Evolutionary conservation across 805 yeast genomes (phyloP), one percentile per base, ranked within the genome.

Genomic region (Wickerhamomyces strasburgensis): DNA sequence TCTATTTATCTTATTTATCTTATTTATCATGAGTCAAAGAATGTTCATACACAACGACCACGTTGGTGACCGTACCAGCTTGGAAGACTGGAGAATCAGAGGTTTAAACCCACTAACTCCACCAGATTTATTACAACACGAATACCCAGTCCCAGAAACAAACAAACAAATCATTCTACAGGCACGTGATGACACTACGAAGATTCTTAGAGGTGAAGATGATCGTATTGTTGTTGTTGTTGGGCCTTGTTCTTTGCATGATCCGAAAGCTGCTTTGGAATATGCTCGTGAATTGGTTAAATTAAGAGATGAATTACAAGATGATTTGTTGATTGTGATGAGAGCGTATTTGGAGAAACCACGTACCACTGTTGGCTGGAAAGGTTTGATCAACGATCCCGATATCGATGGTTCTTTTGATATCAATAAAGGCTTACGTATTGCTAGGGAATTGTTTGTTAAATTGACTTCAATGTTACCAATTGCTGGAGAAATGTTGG

Each of bases 301-400:
- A 37, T 58, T 81, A 26, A 65, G 83, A 29, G 77, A 77, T 39
- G 71, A 78, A 56, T 68, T 84, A 46, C 70, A 80, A 47, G 78
- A 75, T 33, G 96, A 90, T 50, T 71, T 93, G 42, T 75, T 80
- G 39, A 80, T 93, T 41, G 81, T 93, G 44, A 93, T 93, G 98
- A 80, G 98, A 67, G 98, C 98, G 4, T 93, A 93, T 69, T 72
- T 93, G 56, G 98, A 90, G 63, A 90, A 90, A 66, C 98, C 98
- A 52, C 80, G 98, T 67, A 90, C 98, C 35, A 90, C 98, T 19
- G 98, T 93, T 31, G 98, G 98, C 42, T 90, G 98, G 98, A 90
- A 90, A 67, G 98, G 98, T 51, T 72, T 90, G 49, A 93, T 90
- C 55, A 90, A 90, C 60, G 98, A 90, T 62, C 98, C 98, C 23